Evolutionary conservation across 2,329 filamentous ascomycete species (phyloP), one percentile per base, ranked within the genome.

Genomic region (Xylariaceae sp.): DNA sequence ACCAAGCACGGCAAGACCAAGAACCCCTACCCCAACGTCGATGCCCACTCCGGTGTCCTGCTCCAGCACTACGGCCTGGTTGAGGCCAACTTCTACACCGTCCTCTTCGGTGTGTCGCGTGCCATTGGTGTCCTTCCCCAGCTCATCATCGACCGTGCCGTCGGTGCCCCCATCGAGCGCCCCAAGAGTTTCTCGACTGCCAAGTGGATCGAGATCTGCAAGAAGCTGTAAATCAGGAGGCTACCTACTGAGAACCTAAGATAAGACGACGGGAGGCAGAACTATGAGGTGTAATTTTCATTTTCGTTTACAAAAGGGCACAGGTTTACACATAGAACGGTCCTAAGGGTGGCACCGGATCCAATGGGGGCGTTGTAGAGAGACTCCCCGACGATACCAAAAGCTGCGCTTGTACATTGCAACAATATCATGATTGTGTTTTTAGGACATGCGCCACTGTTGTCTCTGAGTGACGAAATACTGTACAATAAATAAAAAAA

Each of bases 1-100:
- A 99, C 94, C 68, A 92, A 99, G 88, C 94, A 99, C 83, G 94
- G 94, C 82, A 99, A 99, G 90, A 97, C 93, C 84, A 97, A 97
- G 90, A 97, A 97, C 89, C 93, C 93, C 69, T 97, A 85, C 86
- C 94, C 94, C 79, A 97, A 97, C 83, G 92, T 97, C 74, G 93
- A 97, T 74, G 92, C 93, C 74, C 94, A 97, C 89, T 97, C 92
- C 37, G 94, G 94, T 84, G 94, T 99, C 69, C 90, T 99, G 68
- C 90, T 99, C 71, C 94, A 99, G 84, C 94, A 99, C 88, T 99
- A 99, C 82, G 94, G 94, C 74, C 84, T 99, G 76, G 97, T 90
- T 66, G 93, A 99, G 85, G 89, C 94, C 79, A 97, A 88, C 88
- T 99, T 95, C 88, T 99, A 99, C 90, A 99, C 94, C 65, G 94